Evolutionary conservation across 2,329 filamentous ascomycete genomes (phyloP).

Genomic region (Pestalotiopsis sp.): DNA sequence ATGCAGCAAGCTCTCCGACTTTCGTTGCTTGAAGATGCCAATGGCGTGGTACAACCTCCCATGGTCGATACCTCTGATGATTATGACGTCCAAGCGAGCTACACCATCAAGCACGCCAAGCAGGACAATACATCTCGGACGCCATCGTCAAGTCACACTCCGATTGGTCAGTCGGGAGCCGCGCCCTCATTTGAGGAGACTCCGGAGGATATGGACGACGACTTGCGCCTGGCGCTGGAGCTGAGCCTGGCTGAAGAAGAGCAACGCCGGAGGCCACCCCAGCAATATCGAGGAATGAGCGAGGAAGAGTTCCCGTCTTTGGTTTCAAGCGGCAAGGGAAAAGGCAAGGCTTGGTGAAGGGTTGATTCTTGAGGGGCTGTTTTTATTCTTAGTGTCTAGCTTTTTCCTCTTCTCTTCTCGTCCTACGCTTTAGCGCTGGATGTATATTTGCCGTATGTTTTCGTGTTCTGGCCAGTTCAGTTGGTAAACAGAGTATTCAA

Average conservation of each 20-base stretch:
- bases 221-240: slow-evolving; percentile 61
- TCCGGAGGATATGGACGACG: slow-evolving; percentile 46
- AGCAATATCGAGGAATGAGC: slow-evolving; percentile 14
- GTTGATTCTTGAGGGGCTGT: not conserved
- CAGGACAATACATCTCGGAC: slow-evolving; percentile 29
- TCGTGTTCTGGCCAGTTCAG: not conserved
- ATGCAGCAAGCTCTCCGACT: slow-evolving; percentile 66
- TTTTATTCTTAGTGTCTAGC: slow-evolving; percentile 16
- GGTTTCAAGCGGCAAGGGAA: slow-evolving; percentile 24
- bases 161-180: slow-evolving; percentile 30
- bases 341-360: slow-evolving; percentile 21
- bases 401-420: slow-evolving; percentile 11
- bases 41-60: slow-evolving; percentile 49
- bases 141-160: slow-evolving; percentile 38
- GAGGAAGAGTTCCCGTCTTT: slow-evolving; percentile 33
- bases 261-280: slow-evolving; percentile 29
- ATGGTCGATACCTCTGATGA: slow-evolving; percentile 48
- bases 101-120: slow-evolving; percentile 47
- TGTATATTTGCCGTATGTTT: not conserved
- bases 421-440: not conserved
- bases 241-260: slow-evolving; percentile 62
- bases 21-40: slow-evolving; percentile 59
- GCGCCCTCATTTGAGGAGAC: slow-evolving; percentile 4
- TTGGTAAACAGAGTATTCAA: not conserved
- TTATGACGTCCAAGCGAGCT: slow-evolving; percentile 54